phyloP scores from a whole-genome alignment of 75 land plant species.

The Picea sitchensis region DNA sequence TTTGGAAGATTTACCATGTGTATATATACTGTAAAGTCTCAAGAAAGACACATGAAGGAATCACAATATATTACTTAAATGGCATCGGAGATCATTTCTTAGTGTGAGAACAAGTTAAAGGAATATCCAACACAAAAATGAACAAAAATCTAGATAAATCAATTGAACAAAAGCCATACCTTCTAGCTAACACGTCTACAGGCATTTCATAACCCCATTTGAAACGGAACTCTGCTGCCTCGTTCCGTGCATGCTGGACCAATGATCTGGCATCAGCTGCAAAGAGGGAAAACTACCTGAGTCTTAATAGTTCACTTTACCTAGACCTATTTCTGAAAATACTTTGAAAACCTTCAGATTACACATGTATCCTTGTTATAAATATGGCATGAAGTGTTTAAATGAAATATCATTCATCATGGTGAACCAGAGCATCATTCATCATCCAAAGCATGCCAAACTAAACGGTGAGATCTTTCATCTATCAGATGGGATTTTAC shows the following conservation, averaged over 20 bases:
- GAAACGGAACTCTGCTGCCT: conserved; percentile 88
- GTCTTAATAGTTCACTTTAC: neutral
- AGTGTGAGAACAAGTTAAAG: neutral
- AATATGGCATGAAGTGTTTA: neutral
- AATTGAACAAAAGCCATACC: conserved; percentile 36
- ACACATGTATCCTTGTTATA: neutral
- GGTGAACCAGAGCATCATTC: too few relatives aligned
- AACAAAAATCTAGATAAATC: neutral
- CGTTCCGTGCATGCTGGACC: conserved; percentile 82
- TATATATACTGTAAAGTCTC: too few relatives aligned
- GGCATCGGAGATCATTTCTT: neutral
- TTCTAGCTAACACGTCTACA: conserved; percentile 70
- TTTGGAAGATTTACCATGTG: too few relatives aligned
- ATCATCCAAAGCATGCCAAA: too few relatives aligned
- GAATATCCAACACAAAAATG: neutral
- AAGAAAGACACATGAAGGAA: too few relatives aligned
- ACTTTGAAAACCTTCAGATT: neutral
- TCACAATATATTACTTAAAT: neutral
- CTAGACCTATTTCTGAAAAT: neutral
- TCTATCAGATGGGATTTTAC: neutral
- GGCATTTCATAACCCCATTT: conserved; percentile 94
- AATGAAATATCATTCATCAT: neutral
- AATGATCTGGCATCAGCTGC: conserved; percentile 93
- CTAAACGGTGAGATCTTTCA: neutral
- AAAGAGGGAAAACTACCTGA: conserved; percentile 5